Evolutionary conservation across 2,329 filamentous ascomycete genomes (phyloP).

Genomic region (Didymosphaeria variabile): DNA sequence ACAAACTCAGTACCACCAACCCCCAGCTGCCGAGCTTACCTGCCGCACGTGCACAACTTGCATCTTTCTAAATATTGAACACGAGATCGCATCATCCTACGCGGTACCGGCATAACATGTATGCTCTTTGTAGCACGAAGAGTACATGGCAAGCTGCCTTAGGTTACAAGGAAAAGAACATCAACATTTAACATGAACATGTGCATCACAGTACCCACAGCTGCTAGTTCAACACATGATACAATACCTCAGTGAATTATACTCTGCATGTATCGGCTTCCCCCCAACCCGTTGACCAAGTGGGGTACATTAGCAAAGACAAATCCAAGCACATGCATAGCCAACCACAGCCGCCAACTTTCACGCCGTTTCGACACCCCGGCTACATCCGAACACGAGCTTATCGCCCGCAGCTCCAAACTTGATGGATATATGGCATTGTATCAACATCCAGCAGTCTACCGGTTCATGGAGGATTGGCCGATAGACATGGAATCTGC

Average conservation of each 20-base stretch:
- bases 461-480: not conserved
- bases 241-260: not conserved
- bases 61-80: too few relatives aligned
- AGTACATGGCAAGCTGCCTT: not conserved
- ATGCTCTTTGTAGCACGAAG: not conserved
- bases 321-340: not conserved
- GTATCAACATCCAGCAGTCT: not conserved
- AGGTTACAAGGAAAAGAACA: not conserved
- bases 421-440: not conserved
- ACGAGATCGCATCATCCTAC: not conserved
- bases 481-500: not conserved
- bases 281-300: not conserved
- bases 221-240: too few relatives aligned
- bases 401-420: not conserved
- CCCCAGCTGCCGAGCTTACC: constrained; percentile 1
- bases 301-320: not conserved
- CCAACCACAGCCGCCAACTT: not conserved
- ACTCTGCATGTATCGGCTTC: not conserved
- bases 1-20: not conserved
- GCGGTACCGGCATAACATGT: not conserved
- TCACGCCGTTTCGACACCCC: not conserved
- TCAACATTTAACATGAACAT: too few relatives aligned
- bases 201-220: not conserved
- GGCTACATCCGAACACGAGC: constrained; percentile 9
- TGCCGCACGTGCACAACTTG: not conserved